Evolutionary conservation across 1,139 yeast genomes (phyloP).

Genomic region (Arxiozyma bovina): DNA sequence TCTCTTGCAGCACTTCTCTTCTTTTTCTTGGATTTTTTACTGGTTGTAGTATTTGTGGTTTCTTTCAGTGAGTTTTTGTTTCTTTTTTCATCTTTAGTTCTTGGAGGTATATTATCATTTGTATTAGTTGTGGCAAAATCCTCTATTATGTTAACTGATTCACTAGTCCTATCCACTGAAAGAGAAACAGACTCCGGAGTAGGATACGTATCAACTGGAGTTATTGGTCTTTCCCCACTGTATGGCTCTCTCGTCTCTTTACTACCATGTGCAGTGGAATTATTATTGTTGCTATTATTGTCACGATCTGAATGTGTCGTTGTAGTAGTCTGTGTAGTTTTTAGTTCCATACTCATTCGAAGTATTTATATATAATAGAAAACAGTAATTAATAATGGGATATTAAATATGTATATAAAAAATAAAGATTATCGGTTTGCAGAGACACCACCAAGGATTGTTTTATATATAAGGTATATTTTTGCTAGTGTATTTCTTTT

Average conservation of each 20-base stretch:
- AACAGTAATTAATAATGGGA: too few species aligned
- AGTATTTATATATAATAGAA: neutral
- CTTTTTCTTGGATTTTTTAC: neutral
- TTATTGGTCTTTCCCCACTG: neutral
- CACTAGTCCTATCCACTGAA: neutral
- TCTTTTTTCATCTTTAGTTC: neutral
- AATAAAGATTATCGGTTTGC: neutral
- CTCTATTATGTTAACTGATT: neutral
- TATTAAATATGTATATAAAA: too few species aligned
- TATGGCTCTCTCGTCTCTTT: neutral
- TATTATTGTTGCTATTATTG: too few species aligned
- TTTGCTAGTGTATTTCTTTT: neutral
- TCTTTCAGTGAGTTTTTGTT: neutral
- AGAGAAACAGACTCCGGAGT: neutral
- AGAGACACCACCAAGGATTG: too few species aligned
- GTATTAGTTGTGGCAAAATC: neutral
- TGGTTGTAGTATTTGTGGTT: neutral
- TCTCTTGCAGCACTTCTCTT: constrained; percentile 3
- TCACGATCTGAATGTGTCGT: neutral
- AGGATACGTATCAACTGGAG: neutral
- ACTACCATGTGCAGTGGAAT: neutral
- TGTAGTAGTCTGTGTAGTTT: neutral
- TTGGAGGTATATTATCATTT: too few species aligned
- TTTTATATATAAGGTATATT: too few species aligned
- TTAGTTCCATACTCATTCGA: neutral